Evolutionary conservation across 768 basidiomycete genomes (phyloP).

Genomic region (Pulveroboletus sp.): DNA sequence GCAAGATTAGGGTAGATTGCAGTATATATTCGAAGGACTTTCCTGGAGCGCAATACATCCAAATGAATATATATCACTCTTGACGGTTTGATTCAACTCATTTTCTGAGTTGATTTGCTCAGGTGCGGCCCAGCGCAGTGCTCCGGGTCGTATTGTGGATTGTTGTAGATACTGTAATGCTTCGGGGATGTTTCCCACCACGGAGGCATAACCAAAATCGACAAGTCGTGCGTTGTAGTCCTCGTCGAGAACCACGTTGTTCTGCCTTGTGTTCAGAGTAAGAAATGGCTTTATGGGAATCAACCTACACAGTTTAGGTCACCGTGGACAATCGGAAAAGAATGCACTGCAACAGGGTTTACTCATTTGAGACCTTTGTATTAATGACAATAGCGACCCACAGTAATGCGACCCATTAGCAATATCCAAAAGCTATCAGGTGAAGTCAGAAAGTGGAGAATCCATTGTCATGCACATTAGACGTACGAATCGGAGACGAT

Average conservation of each 20-base stretch:
- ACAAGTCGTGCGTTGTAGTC: constrained; percentile 34
- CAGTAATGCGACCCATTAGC: constrained; percentile 10
- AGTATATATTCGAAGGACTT: constrained; percentile 39
- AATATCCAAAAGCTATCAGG: constrained; percentile 14
- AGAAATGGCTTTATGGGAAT: not conserved
- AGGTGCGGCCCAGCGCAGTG: constrained; percentile 43
- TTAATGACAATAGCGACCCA: not conserved
- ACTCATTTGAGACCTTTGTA: not conserved
- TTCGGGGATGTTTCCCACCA: constrained; percentile 1
- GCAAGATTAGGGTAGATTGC: not conserved
- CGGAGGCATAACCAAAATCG: constrained; percentile 40
- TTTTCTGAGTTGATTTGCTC: constrained; percentile 25
- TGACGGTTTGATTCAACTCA: not conserved
- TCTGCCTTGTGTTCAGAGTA: not conserved
- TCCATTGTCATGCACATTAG: constrained; percentile 21
- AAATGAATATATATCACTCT: constrained; percentile 15
- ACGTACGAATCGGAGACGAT: constrained; percentile 8
- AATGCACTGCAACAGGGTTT: constrained; percentile 4
- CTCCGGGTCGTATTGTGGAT: constrained; percentile 31
- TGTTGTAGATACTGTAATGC: not conserved
- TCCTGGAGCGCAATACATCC: constrained; percentile 27
- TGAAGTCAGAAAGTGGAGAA: constrained; percentile 13
- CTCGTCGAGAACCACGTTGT: constrained; percentile 10
- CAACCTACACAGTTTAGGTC: constrained; percentile 5
- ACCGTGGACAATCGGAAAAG: constrained; percentile 9